Evolutionary conservation across 352 stramenopile genomes (phyloP), one percentile per base, ranked within the genome.

Genomic region (Globisporangium solare): DNA sequence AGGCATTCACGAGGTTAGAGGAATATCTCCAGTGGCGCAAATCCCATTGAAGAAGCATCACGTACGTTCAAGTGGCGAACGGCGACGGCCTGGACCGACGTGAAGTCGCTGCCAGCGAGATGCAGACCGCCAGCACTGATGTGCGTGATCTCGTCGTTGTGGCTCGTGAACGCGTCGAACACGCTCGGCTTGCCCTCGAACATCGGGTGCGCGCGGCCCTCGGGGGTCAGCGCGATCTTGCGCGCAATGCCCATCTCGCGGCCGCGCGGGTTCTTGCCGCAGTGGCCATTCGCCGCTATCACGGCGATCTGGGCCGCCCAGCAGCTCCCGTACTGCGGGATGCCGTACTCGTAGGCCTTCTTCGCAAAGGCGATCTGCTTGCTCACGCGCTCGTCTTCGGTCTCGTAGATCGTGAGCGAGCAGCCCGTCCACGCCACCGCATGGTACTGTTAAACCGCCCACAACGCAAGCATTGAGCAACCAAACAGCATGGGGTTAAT

Each of bases 131-230:
- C 77, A 18, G 73, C 67, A 18, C 68, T 72, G 58, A 91, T 74
- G 70, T 91, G 76, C 42, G 81, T 91, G 58, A 90, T 71, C 67
- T 93, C 79, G 56, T 93, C 83, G 51, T 89, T 88, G 66, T 93
- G 83, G 63, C 76, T 89, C 50, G 74, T 89, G 63, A 91, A 91
- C 15, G 79, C 80, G 43, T 89, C 80, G 65, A 90, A 93, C 21
- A 93, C 83, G 11, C 68, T 78, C 42, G 83, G 77, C 46, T 91
- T 91, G 57, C 81, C 81, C 35, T 93, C 80, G 54, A 77, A 93
- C 80, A 93, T 89, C 13, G 83, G 80, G 62, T 93, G 83, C 45
- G 75, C 71, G 39, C 83, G 80, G 40, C 83, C 83, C 49, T 89
- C 80, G 6, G 83, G 76, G 43, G 83, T 80, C 21, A 93, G 67